A percentile compares a stretch with the other conserved stretches of the same genome.
These are phyloP conservation scores for Tricholoma bakamatsutake DNA, from an alignment of 768 basidiomycete species.

Conservation along the genomic window DNA sequence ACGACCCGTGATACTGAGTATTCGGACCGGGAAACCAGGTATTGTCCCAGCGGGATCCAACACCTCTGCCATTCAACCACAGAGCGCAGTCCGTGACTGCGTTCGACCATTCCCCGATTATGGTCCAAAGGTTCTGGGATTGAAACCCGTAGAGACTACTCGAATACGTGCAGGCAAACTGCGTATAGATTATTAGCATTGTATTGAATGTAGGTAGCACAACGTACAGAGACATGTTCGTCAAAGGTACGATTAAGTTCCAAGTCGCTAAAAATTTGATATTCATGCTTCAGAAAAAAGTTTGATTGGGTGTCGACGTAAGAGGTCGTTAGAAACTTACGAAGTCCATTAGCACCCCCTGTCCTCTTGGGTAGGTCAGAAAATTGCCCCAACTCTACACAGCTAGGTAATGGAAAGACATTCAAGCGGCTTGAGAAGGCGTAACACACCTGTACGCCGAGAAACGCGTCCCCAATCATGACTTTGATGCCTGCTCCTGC, in stretches of 20 bases:
- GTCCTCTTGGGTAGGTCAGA: conserved; percentile 43
- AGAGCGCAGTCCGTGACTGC: conserved; percentile 69
- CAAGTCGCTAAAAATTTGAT: conserved; percentile 62
- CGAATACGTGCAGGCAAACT: conserved; percentile 53
- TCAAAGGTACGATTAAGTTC: conserved; percentile 50
- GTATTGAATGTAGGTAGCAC: neutral
- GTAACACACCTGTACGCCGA: conserved; percentile 43
- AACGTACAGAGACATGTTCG: conserved; percentile 49
- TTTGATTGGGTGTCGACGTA: neutral
- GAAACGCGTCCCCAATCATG: conserved; percentile 71
- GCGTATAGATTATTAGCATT: neutral
- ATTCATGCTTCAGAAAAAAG: conserved; percentile 46
- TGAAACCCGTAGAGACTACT: conserved; percentile 41
- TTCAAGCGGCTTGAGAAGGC: neutral
- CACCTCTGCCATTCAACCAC: conserved; percentile 76
- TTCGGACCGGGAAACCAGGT: conserved; percentile 37
- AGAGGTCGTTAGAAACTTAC: conserved; percentile 24
- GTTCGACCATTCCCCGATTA: conserved; percentile 78
- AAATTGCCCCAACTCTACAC: conserved; percentile 54
- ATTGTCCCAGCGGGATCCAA: conserved; percentile 67
- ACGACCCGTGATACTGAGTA: conserved; percentile 50
- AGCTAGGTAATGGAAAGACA: conserved; percentile 1
- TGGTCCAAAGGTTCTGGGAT: conserved; percentile 58
- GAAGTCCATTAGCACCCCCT: conserved; percentile 61
- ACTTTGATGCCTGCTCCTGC: conserved; percentile 45